These are phyloP conservation scores for Tricholomella constricta DNA, from an alignment of 768 basidiomycete genomes.

Conservation along the genomic window DNA sequence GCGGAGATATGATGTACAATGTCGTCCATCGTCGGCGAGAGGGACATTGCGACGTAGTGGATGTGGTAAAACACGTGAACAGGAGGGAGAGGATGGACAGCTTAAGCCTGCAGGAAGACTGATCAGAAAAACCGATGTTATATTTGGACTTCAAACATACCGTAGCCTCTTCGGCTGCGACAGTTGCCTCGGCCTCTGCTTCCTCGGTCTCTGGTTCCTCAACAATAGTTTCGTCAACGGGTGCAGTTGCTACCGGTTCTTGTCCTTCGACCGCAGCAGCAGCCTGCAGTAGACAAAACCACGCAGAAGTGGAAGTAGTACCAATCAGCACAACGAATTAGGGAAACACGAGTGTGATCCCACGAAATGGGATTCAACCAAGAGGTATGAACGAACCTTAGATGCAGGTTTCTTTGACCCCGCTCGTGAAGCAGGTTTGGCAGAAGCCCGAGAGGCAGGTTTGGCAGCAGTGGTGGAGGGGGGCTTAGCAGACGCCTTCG, in stretches of 20 bases:
- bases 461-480: slow-evolving; percentile 43
- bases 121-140: background rate
- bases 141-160: background rate
- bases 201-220: slow-evolving; percentile 51
- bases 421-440: slow-evolving; percentile 60
- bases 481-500: slow-evolving; percentile 46
- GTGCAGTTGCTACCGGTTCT: slow-evolving; percentile 39
- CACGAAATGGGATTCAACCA: no score
- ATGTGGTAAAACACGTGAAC: slow-evolving; percentile 11
- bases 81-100: background rate
- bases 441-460: slow-evolving; percentile 44
- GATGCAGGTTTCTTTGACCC: slow-evolving; percentile 66
- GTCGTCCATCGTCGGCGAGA: slow-evolving; percentile 12
- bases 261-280: slow-evolving; percentile 39
- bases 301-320: no score
- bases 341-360: no score
- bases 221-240: slow-evolving; percentile 49
- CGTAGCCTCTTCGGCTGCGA: background rate
- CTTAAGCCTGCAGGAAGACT: slow-evolving; percentile 5
- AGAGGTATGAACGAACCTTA: slow-evolving; percentile 43
- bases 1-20: slow-evolving; percentile 12
- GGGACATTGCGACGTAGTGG: slow-evolving; percentile 10
- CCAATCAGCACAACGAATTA: slow-evolving; percentile 2
- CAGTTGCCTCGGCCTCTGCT: background rate
- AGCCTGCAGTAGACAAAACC: slow-evolving; percentile 10